These are phyloP conservation scores for Penicillium sp. DNA, from an alignment of 2,329 filamentous ascomycete species.

Conservation along the genomic window DNA sequence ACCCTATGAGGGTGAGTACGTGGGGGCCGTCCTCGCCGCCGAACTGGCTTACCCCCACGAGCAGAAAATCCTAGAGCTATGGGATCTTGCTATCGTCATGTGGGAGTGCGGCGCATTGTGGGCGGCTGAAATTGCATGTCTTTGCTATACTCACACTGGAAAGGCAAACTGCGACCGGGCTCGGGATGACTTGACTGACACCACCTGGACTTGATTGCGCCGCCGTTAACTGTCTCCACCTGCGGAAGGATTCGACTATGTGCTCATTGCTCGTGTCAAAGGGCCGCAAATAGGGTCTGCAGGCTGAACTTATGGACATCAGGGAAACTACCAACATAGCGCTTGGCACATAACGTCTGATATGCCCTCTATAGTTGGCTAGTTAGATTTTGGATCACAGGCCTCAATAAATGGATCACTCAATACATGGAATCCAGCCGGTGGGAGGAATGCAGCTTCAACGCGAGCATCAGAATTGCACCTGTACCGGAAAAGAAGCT, in stretches of 20 bases:
- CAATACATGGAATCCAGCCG: neutral
- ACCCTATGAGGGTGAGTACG: constrained; percentile 12
- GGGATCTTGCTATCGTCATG: constrained; percentile 19
- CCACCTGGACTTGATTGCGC: constrained; percentile 11
- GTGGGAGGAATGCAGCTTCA: neutral
- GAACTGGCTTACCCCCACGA: constrained; percentile 14
- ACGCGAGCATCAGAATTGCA: neutral
- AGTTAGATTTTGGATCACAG: neutral
- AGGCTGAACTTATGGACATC: neutral
- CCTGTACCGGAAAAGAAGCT: neutral
- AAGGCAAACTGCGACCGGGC: constrained; percentile 16
- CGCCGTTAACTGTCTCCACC: neutral
- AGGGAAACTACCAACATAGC: neutral
- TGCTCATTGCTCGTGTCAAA: neutral
- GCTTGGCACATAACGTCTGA: neutral
- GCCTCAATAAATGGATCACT: neutral
- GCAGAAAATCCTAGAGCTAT: constrained; percentile 15
- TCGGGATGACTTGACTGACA: constrained; percentile 14
- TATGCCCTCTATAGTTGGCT: fast-evolving
- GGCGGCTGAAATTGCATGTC: constrained; percentile 14
- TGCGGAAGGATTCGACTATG: neutral
- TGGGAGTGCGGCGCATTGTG: constrained; percentile 17
- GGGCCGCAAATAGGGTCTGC: neutral
- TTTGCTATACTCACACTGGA: constrained; percentile 16
- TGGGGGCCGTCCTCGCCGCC: constrained; percentile 10